Percentiles rank a stretch among this genome's conserved stretches.
Evolutionary conservation across 2,329 filamentous ascomycete species (phyloP).

Genomic region (Pseudogymnoascus sp.): DNA sequence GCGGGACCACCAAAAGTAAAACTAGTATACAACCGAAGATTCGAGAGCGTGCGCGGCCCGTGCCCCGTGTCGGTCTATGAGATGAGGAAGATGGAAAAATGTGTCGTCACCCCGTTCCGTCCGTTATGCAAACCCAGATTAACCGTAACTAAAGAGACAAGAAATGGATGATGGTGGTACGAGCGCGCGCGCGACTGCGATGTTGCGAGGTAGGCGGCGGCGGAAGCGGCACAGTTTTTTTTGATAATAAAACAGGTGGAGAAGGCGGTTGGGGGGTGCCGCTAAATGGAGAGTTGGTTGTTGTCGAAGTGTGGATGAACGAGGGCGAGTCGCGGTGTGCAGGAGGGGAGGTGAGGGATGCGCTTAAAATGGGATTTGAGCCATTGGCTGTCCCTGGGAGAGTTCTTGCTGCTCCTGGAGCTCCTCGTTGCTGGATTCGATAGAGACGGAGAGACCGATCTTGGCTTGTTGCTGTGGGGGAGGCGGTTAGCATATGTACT

Average conservation of each 20-base stretch:
- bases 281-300: not conserved
- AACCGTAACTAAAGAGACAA: constrained; percentile 3
- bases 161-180: constrained; percentile 1
- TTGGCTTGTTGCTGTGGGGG: constrained; percentile 75
- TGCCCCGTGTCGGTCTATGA: not conserved
- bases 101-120: not conserved
- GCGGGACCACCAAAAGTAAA: not conserved
- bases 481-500: constrained; percentile 23
- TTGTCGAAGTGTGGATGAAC: constrained; percentile 7
- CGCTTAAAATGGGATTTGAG: constrained; percentile 53
- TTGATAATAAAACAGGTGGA: constrained; percentile 7
- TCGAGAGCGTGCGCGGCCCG: not conserved
- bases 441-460: constrained; percentile 86
- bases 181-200: not conserved
- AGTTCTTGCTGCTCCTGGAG: constrained; percentile 74
- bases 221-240: not conserved
- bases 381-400: constrained; percentile 39
- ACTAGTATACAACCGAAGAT: constrained; percentile 4
- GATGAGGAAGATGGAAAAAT: not conserved
- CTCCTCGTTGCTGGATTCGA: constrained; percentile 78
- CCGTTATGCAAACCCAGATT: not conserved
- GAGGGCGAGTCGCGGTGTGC: not conserved
- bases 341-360: not conserved
- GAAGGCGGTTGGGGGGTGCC: not conserved
- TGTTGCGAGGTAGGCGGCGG: not conserved